Base-by-base conservation (phyloP, 768 basidiomycete genomes). In the Lactarius sp. region DNA sequence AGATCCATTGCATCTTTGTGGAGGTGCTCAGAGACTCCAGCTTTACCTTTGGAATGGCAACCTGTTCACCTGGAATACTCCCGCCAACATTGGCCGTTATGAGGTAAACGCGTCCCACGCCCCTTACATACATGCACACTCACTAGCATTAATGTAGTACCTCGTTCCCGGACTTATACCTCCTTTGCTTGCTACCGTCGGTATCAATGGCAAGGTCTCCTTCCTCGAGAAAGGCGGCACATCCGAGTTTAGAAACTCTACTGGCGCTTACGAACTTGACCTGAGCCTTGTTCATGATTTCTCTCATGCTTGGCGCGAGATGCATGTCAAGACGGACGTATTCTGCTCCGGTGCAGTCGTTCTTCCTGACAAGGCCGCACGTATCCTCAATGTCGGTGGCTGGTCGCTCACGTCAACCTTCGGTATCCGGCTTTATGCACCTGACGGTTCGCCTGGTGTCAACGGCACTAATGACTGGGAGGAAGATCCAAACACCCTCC, bases 261-360 rank as follows among this genome's bases (percentile, higher is more conserved):
- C 90, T 16, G 90, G 88, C 9, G 88, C 88, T 1, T 91, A 90
- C 65, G 90, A 92, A 66, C 77, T 92, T 31, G 90, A 91, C 69
- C 71, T 85, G 46, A 84, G 79, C 34, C 75, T 91, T 39, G 77
- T 77, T 0, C 63, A 77, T 63, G 74, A 79, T 37, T 77, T 76
- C 59, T 7, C 47, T 22, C 65, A 72, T 60, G 82, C 88, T 7
- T 92, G 88, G 88, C 85, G 89, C 44, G 79, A 79, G 64, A 89
- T 92, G 87, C 85, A 90, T 64, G 75, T 90, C 67, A 78, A 88
- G 74, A 79, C 86, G 10, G 87, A 92, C 67, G 88, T 92, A 12
- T 92, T 92, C 77, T 92, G 90, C 70, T 84, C 90, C 4, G 90
- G 77, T 9, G 82, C 83, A 50, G 76, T 92, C 51, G 81, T 88